These are phyloP conservation scores for Malassezia furfur DNA, from an alignment of 1,284 basidiomycete genomes.

Conservation along the genomic window DNA sequence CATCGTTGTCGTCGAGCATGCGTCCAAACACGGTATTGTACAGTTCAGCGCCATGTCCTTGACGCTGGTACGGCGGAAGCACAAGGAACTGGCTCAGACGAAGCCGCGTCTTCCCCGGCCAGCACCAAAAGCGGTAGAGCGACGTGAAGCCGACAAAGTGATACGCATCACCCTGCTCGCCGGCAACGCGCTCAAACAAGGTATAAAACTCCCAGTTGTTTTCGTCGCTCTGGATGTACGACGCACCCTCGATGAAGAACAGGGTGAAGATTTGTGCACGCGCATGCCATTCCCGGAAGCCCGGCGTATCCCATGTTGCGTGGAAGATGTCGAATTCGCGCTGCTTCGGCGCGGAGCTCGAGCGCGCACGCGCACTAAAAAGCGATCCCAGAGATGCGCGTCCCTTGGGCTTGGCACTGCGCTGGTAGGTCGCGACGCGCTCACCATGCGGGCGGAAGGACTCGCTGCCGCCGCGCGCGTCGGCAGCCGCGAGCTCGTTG, in stretches of 20 bases:
- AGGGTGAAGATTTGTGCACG: constrained; percentile 89
- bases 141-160: constrained; percentile 54
- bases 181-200: constrained; percentile 25
- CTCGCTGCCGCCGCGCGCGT: constrained; percentile 58
- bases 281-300: constrained; percentile 85
- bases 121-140: constrained; percentile 38
- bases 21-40: constrained; percentile 78
- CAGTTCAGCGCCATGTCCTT: constrained; percentile 63
- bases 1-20: constrained; percentile 58
- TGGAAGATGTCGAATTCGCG: constrained; percentile 32
- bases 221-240: constrained; percentile 63
- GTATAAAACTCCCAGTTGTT: constrained; percentile 50
- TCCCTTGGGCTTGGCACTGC: constrained; percentile 45
- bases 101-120: constrained; percentile 22
- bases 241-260: constrained; percentile 76
- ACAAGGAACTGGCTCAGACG: constrained; percentile 79
- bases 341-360: background rate
- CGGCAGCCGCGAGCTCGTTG: constrained; percentile 59
- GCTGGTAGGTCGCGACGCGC: constrained; percentile 66
- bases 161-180: constrained; percentile 56
- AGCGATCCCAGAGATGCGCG: background rate
- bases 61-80: constrained; percentile 76
- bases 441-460: constrained; percentile 75
- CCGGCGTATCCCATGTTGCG: constrained; percentile 71
- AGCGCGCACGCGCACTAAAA: background rate